Evolutionary conservation across 345 rosid species (phyloP).

Genomic region (Citrus sinensis): DVS_A1.0 CM039167.1:2731001-2731500

Average conservation of each 20-base stretch:
- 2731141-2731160: conserved; percentile 36
- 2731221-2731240: conserved; percentile 28
- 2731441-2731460: conserved; percentile 30
- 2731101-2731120: not conserved
- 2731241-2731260: conserved; percentile 37
- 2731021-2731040: conserved; percentile 6
- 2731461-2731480: conserved; percentile 22
- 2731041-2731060: conserved; percentile 9
- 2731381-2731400: conserved; percentile 3
- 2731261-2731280: conserved; percentile 31
- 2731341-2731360: conserved; percentile 37
- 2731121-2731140: conserved; percentile 24
- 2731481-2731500: conserved; percentile 19
- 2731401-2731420: conserved; percentile 26
- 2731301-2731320: conserved; percentile 26
- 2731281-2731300: conserved; percentile 14
- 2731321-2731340: conserved; percentile 37
- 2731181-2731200: conserved; percentile 24
- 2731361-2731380: conserved; percentile 43
- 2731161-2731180: conserved; percentile 27
- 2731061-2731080: conserved; percentile 20
- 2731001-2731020: conserved; percentile 15
- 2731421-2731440: conserved; percentile 32
- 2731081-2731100: conserved; percentile 25
- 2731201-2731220: conserved; percentile 33